These are phyloP conservation scores for Dactylis glomerata DNA, from an alignment of 176 grass and related monocot genomes.

Conservation along the genomic window DNA sequence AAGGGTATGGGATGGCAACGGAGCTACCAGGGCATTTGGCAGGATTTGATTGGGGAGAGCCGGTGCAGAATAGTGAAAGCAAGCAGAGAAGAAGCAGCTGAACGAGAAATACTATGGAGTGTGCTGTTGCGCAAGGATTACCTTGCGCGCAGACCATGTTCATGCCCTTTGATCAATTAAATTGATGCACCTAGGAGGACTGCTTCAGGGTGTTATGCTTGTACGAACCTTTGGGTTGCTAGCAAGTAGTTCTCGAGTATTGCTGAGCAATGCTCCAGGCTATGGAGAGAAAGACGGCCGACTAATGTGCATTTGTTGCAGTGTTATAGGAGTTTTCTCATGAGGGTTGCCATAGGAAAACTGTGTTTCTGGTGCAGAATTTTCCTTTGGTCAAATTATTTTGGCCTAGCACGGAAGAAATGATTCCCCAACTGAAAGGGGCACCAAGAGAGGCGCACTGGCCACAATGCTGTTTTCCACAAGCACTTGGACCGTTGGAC, in stretches of 20 bases:
- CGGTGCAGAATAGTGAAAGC: neutral
- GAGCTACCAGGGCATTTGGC: neutral
- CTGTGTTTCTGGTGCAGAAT: neutral
- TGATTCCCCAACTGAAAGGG: neutral
- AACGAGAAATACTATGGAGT: neutral
- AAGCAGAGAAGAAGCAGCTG: constrained; percentile 1
- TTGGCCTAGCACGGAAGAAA: neutral
- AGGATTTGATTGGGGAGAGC: neutral
- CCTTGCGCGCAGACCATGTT: neutral
- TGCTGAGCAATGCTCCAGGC: neutral
- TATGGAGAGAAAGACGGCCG: neutral
- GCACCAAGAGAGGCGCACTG: neutral
- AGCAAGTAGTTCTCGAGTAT: neutral
- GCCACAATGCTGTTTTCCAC: neutral
- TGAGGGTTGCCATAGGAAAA: neutral
- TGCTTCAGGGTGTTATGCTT: neutral
- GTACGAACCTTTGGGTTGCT: no score
- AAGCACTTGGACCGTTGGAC: no score
- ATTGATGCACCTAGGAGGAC: no score
- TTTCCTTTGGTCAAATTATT: neutral
- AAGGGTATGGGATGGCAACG: neutral
- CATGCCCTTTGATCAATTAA: neutral
- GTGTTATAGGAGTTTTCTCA: neutral
- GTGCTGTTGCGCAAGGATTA: neutral
- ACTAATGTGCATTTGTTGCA: neutral